Evolutionary conservation across 2,329 filamentous ascomycete genomes (phyloP).

Genomic region (Didymella arachidicola): DNA sequence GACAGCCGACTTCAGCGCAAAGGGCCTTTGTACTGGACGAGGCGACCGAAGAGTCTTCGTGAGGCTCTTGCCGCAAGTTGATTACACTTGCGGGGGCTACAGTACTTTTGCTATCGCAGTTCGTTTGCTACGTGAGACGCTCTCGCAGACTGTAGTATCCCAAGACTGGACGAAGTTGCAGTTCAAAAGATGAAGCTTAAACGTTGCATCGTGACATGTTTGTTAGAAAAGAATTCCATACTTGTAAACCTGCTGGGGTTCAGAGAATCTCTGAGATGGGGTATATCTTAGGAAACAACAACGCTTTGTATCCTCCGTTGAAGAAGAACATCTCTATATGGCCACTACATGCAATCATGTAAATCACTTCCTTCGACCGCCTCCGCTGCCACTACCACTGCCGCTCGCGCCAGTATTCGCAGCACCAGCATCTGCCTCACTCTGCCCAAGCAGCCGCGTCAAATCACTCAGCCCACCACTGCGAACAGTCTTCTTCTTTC

Average conservation of each 20-base stretch:
- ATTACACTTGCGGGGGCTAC: no score
- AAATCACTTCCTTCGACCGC: slow-evolving; percentile 6
- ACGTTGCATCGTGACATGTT: no score
- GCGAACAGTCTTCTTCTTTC: slow-evolving; percentile 57
- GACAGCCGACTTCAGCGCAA: no score
- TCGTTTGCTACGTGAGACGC: no score
- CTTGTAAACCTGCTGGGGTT: background rate
- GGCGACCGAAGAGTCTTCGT: no score
- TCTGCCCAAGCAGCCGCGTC: slow-evolving; percentile 50
- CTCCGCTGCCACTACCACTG: background rate
- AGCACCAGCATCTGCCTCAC: slow-evolving; percentile 1
- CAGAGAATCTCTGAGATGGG: background rate
- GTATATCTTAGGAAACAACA: slow-evolving; percentile 5
- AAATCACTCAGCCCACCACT: slow-evolving; percentile 57
- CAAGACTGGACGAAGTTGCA: background rate
- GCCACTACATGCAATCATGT: no score
- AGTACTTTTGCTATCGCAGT: no score
- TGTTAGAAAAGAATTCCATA: background rate
- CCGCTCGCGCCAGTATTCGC: background rate
- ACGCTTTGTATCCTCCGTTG: background rate
- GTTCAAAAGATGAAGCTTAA: background rate
- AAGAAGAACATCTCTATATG: background rate
- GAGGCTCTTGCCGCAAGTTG: no score
- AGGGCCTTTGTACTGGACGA: no score
- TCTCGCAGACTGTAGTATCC: no score